A percentile compares a stretch with the other conserved stretches of the same genome.
Evolutionary conservation across 1,284 basidiomycete species (phyloP).

Genomic region (Anthracocystis setariae): DNA sequence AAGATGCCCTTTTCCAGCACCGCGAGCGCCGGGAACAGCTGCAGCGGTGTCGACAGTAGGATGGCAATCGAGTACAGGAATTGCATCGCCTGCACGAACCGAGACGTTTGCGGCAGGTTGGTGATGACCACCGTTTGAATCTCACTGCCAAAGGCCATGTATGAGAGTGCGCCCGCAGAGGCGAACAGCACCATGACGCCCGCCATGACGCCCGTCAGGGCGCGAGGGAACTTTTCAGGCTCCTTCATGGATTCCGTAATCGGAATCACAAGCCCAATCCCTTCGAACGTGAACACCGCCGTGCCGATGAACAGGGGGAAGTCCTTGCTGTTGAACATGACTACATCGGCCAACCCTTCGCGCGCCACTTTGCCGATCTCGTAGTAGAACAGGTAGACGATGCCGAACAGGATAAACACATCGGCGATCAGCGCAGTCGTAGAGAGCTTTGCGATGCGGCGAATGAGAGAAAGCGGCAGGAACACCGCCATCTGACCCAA

Average conservation of each 20-base stretch:
- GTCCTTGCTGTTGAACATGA: constrained; percentile 85
- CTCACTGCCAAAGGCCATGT: constrained; percentile 85
- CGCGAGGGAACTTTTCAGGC: constrained; percentile 89
- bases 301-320: constrained; percentile 95
- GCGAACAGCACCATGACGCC: constrained; percentile 83
- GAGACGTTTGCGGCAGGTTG: constrained; percentile 85
- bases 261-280: constrained; percentile 94
- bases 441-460: constrained; percentile 77
- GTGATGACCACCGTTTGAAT: constrained; percentile 94
- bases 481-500: constrained; percentile 85
- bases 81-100: constrained; percentile 86
- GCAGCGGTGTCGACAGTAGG: constrained; percentile 87
- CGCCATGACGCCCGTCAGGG: constrained; percentile 89
- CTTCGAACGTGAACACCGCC: constrained; percentile 98
- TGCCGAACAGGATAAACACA: constrained; percentile 89
- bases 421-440: constrained; percentile 92
- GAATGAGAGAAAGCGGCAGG: constrained; percentile 65
- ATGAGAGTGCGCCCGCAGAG: constrained; percentile 86
- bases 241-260: constrained; percentile 94
- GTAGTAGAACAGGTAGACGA: constrained; percentile 68
- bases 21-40: constrained; percentile 92
- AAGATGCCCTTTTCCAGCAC: constrained; percentile 99
- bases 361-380: constrained; percentile 57
- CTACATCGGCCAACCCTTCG: constrained; percentile 74
- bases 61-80: constrained; percentile 76